Conservation (phyloP, 306 rosid species). For the Senna siamea region DNA sequence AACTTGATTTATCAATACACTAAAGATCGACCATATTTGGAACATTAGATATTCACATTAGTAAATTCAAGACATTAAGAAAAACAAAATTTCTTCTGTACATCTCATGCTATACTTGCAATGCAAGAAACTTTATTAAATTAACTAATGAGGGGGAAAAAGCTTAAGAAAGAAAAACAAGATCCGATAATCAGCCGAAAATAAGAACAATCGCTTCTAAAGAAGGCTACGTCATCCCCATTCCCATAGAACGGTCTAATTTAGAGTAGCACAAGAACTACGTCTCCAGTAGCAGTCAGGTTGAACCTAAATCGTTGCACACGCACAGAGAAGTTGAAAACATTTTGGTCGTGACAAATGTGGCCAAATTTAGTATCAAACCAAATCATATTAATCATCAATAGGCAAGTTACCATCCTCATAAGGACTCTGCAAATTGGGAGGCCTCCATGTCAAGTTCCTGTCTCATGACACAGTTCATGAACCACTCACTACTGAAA, state of each 20-base stretch:
- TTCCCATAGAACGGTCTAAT: not conserved
- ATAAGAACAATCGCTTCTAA: not conserved
- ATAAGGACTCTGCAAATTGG: slow-evolving; percentile 78
- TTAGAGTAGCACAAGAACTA: not conserved
- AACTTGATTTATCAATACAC: not conserved
- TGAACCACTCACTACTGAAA: slow-evolving; percentile 81
- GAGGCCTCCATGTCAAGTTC: slow-evolving; percentile 82
- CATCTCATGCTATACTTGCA: not conserved
- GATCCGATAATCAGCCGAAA: not conserved
- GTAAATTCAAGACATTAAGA: not conserved
- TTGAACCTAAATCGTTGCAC: not conserved
- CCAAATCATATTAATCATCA: not conserved
- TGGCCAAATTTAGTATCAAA: not conserved
- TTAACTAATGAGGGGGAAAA: not conserved
- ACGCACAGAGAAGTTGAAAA: not conserved
- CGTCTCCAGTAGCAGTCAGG: not conserved
- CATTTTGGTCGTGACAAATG: not conserved
- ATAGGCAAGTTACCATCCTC: slow-evolving; percentile 21
- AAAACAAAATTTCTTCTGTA: not conserved
- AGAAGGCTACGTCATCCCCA: not conserved
- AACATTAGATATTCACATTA: not conserved
- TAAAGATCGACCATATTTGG: not conserved
- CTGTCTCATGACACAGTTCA: slow-evolving; percentile 90
- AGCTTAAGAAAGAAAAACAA: not conserved
- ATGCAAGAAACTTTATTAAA: not conserved